These are phyloP conservation scores for Aspergillus puulaauensis DNA, from an alignment of 2,329 filamentous ascomycete genomes.

Conservation along the genomic window DNA sequence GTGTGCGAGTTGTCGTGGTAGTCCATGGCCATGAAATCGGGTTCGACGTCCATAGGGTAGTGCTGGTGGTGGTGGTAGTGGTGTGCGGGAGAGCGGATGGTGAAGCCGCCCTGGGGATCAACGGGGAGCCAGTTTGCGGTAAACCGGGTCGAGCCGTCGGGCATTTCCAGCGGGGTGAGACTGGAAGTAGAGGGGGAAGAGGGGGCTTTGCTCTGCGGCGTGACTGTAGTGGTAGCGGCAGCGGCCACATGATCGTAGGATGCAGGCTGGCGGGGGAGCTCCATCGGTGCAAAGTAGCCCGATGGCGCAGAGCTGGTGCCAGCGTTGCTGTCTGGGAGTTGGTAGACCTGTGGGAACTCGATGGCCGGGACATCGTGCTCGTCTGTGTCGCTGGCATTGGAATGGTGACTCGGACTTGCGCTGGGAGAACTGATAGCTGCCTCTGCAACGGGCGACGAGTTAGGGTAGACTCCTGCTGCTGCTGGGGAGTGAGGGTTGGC, in stretches of 20 bases:
- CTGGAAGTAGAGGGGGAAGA: neutral
- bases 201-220: no score
- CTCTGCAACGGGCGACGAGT: conserved; percentile 16
- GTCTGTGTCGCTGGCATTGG: conserved; percentile 22
- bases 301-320: no score
- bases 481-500: conserved; percentile 15
- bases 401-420: conserved; percentile 18
- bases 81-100: conserved; percentile 19
- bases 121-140: conserved; percentile 34
- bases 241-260: no score
- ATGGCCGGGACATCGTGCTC: conserved; percentile 17
- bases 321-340: conserved; percentile 6
- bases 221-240: no score
- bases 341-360: conserved; percentile 13
- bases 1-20: neutral
- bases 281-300: no score
- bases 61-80: neutral
- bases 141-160: conserved; percentile 30
- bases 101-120: conserved; percentile 29
- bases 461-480: neutral
- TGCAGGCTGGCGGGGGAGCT: no score
- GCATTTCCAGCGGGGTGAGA: conserved; percentile 32
- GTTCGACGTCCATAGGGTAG: neutral
- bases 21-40: neutral
- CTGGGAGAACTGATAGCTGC: conserved; percentile 21